A percentile compares a stretch with the other conserved stretches of the same genome.
Conservation (phyloP, 805 yeast species). For the Yarrowia sp. region DNA sequence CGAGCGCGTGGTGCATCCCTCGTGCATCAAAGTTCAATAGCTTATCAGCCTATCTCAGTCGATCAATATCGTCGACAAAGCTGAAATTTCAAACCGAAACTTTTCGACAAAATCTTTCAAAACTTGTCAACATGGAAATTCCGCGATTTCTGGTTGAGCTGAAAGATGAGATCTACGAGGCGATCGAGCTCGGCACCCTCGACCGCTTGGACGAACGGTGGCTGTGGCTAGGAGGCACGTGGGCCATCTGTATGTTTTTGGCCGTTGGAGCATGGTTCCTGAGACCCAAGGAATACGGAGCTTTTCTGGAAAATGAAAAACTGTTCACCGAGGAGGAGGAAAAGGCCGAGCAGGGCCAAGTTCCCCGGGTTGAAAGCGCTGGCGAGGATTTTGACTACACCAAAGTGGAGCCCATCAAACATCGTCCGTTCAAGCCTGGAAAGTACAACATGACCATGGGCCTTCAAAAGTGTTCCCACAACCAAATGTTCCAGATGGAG, state of each 20-base stretch:
- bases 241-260: conserved; percentile 15
- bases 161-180: not conserved
- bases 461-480: conserved; percentile 56
- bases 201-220: conserved; percentile 18
- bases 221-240: conserved; percentile 33
- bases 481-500: conserved; percentile 69
- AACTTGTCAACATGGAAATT: not conserved
- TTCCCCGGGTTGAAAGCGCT: conserved; percentile 4
- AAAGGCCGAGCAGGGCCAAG: not conserved
- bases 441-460: conserved; percentile 71
- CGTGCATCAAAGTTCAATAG: not conserved
- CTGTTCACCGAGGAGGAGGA: not conserved
- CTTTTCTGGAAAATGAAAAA: not conserved
- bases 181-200: conserved; percentile 9
- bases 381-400: conserved; percentile 28
- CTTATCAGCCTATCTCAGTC: conserved; percentile 32
- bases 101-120: no score
- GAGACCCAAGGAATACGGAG: conserved; percentile 5
- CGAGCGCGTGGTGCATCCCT: not conserved
- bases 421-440: conserved; percentile 67
- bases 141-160: not conserved
- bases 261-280: not conserved
- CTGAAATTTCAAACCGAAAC: no score
- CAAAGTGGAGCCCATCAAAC: conserved; percentile 19
- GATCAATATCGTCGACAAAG: not conserved